Base-by-base conservation (phyloP, 768 basidiomycete species). In the Mycena epipterygia region DNA sequence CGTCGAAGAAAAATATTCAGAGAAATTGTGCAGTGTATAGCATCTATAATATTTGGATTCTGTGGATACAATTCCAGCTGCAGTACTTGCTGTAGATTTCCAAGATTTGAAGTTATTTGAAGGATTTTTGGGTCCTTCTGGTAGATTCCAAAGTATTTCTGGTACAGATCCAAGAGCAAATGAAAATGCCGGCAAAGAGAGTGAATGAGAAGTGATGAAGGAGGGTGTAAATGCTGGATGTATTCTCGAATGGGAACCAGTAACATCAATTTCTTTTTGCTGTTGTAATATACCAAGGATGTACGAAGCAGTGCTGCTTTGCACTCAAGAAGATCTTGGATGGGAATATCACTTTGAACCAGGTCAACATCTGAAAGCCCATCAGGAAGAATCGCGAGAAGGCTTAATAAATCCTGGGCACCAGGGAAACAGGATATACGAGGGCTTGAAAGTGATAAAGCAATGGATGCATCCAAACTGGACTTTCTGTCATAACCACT, bases 291-390 rank as follows among this genome's bases (percentile, higher is more conserved):
- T 1, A 60, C 67, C 39, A 68, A 39, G 0, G 67, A 68, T 0
- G 67, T 68, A 0, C 41, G 5, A 2, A 68, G 35, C 32, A 68
- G 19, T 2, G n/a, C 21, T 3, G 52, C 25, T 37, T 62, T 68
- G 27, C 39, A 62, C 17, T 2, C 30, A 2, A 68, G 60, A 29
- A 62, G 19, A 46, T 61, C 21, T 9, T 49, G 11, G 17, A 67
- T 52, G 0, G 59, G 59, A 12, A 68, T 48, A 19, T 41, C 19
- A n/a, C 55, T 46, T 19, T 59, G 65, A 8, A 52, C 2, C 3
- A 67, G 65, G 16, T 67, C 65, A 21, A 41, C 21, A 52, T 59
- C 57, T 9, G 56, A 67, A 32, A 58, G n/a, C n/a, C n/a, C n/a
- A n/a, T n/a, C n/a, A n/a, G n/a, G 44, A 21, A 59, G 37, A 19